A percentile compares a stretch with the other conserved stretches of the same genome.
phyloP scores from a whole-genome alignment of 2,329 filamentous ascomycete species.

The Zymoseptoria crescenta region DNA sequence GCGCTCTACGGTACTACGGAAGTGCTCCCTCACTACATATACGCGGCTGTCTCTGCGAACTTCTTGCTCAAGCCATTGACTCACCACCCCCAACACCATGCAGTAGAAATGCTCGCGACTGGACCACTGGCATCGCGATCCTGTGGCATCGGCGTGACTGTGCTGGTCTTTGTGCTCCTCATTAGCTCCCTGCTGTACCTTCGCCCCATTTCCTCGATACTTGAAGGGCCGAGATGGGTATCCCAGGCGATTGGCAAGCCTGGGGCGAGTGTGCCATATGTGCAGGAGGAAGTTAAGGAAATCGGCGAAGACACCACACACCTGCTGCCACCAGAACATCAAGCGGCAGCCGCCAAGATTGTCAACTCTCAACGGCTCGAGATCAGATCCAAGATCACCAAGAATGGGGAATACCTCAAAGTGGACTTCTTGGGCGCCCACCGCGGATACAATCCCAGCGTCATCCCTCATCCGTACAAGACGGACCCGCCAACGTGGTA shows the following conservation, averaged over 20 bases:
- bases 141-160: neutral
- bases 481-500: slow-evolving; percentile 3
- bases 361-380: neutral
- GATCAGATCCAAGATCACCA: slow-evolving; percentile 1
- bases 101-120: neutral
- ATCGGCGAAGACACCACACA: neutral
- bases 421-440: slow-evolving; percentile 1
- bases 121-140: neutral
- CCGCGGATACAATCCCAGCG: slow-evolving; percentile 4
- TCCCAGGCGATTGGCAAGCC: neutral
- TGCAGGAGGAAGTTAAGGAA: neutral
- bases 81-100: neutral
- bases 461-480: slow-evolving; percentile 7
- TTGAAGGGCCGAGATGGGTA: too few relatives aligned
- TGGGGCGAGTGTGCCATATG: neutral
- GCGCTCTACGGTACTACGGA: too few relatives aligned
- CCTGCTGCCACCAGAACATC: neutral
- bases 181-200: neutral
- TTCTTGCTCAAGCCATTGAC: neutral
- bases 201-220: neutral
- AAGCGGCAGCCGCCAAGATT: neutral
- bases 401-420: slow-evolving; percentile 3
- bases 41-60: too few relatives aligned
- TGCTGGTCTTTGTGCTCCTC: neutral
- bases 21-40: too few relatives aligned